Percentiles rank a stretch among this genome's conserved stretches.
Evolutionary conservation across 768 basidiomycete genomes (phyloP).

Genomic region (Lanmaoa pseudosensibilis): DNA sequence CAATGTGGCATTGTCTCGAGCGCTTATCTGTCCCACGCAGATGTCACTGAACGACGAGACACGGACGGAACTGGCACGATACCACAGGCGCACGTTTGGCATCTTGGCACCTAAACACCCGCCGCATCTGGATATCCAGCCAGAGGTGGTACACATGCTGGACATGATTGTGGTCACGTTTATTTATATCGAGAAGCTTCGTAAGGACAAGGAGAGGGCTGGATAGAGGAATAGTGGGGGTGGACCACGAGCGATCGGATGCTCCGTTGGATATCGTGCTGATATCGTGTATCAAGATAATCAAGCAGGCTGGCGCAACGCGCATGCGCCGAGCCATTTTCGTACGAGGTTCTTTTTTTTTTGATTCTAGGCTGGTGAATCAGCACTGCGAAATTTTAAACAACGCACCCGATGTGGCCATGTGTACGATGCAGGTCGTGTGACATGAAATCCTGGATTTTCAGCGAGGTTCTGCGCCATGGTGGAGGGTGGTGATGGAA

Average conservation of each 20-base stretch:
- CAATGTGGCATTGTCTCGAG: background rate
- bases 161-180: background rate
- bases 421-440: slow-evolving; percentile 14
- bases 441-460: slow-evolving; percentile 8
- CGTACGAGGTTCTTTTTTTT: background rate
- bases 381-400: background rate
- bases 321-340: too few species aligned
- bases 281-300: background rate
- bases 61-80: background rate
- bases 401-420: background rate
- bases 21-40: background rate
- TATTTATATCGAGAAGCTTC: slow-evolving; percentile 1
- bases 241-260: background rate
- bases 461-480: background rate
- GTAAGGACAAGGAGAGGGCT: background rate
- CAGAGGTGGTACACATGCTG: background rate
- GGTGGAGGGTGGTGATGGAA: background rate
- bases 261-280: background rate
- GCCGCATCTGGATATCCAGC: background rate
- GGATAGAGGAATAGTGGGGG: background rate
- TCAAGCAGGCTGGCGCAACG: background rate
- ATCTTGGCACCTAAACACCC: background rate
- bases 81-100: background rate
- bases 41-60: background rate
- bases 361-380: background rate